Evolutionary conservation across 1,139 yeast species (phyloP).

Genomic region (Scheffersomyces cryptocercus): DNA sequence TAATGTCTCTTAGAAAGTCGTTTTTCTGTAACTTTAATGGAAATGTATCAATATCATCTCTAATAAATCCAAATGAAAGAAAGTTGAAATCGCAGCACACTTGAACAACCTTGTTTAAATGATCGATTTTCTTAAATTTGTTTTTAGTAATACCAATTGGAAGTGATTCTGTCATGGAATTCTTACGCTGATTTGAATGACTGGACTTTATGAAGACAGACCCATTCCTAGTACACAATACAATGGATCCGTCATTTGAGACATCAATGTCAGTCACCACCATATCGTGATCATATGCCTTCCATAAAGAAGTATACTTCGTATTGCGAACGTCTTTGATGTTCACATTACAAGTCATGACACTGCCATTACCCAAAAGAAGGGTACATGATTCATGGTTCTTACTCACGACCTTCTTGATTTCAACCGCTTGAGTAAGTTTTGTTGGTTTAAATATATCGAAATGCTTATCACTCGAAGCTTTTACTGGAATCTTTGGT

Average conservation of each 20-base stretch:
- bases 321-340: constrained; percentile 30
- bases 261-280: constrained; percentile 63
- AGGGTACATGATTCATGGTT: constrained; percentile 39
- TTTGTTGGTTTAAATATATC: constrained; percentile 54
- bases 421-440: constrained; percentile 40
- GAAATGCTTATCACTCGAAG: constrained; percentile 42
- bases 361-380: constrained; percentile 55
- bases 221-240: constrained; percentile 70
- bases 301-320: constrained; percentile 50
- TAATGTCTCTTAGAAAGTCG: constrained; percentile 48
- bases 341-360: constrained; percentile 35
- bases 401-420: constrained; percentile 36
- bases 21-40: constrained; percentile 51
- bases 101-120: constrained; percentile 52
- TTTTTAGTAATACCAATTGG: constrained; percentile 30
- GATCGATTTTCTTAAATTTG: constrained; percentile 58
- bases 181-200: constrained; percentile 30
- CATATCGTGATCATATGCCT: constrained; percentile 53
- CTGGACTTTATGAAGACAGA: constrained; percentile 48
- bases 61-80: constrained; percentile 66
- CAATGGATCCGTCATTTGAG: constrained; percentile 66
- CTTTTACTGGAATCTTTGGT: constrained; percentile 38
- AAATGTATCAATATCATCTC: constrained; percentile 60
- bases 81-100: constrained; percentile 71
- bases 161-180: constrained; percentile 29